Percentiles rank a stretch among this genome's conserved stretches.
phyloP scores from a whole-genome alignment of 2,329 filamentous ascomycete genomes.

The Laburnicola sp. region DNA sequence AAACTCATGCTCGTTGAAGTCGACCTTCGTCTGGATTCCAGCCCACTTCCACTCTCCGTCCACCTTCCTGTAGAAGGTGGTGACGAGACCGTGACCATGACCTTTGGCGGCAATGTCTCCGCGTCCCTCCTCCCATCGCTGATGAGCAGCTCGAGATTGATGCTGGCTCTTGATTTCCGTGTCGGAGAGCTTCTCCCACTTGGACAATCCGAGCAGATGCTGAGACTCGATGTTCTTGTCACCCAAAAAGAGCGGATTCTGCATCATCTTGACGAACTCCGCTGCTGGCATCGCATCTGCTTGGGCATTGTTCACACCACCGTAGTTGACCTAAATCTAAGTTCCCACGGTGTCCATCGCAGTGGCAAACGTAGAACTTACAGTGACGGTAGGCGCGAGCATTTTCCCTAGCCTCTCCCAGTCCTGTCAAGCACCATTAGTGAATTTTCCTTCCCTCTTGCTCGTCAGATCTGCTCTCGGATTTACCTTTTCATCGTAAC shows the following conservation, averaged over 20 bases:
- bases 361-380: background rate
- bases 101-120: background rate
- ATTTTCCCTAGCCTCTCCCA: background rate
- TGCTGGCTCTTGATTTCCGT: conserved; percentile 1
- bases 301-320: background rate
- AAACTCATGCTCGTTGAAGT: conserved; percentile 1
- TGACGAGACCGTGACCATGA: background rate
- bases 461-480: too few species aligned
- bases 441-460: background rate
- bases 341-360: background rate
- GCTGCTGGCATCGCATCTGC: background rate
- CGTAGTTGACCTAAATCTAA: background rate
- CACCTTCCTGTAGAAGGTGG: background rate
- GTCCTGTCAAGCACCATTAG: background rate
- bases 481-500: background rate
- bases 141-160: background rate
- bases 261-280: conserved; percentile 1
- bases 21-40: background rate
- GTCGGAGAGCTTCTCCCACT: conserved; percentile 1
- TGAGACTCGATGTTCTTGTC: background rate
- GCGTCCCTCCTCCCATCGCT: background rate
- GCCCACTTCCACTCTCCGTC: background rate
- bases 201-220: background rate
- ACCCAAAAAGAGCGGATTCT: background rate
- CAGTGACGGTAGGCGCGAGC: background rate